A percentile compares a stretch with the other conserved stretches of the same genome.
Evolutionary conservation across 305 asterid genomes (phyloP).

Genomic region (Solanum aculeatissimum): DNA sequence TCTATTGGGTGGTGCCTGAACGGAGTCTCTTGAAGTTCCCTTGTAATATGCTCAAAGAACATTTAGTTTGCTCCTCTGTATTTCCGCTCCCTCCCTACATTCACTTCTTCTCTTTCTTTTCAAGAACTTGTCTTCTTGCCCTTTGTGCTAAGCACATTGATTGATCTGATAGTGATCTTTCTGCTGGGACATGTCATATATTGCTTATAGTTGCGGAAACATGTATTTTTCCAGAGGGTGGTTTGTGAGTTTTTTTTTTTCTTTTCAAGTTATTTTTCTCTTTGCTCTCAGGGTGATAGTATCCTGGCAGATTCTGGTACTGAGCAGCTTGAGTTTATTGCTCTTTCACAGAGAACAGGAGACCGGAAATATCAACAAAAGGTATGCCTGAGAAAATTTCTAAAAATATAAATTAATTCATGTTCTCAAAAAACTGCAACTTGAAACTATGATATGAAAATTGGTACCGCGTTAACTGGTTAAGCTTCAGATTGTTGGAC

Average conservation of each 20-base stretch:
- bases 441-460: background rate
- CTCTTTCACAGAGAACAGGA: slow-evolving; percentile 95
- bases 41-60: background rate
- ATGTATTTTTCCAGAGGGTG: background rate
- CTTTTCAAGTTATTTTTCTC: background rate
- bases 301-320: slow-evolving; percentile 96
- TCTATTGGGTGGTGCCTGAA: background rate
- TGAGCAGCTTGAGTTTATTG: slow-evolving; percentile 96
- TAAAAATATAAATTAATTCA: background rate
- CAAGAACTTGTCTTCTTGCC: background rate
- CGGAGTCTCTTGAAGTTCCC: background rate
- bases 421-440: background rate
- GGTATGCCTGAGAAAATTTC: slow-evolving; percentile 22
- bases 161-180: background rate
- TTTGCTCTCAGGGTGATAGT: slow-evolving; percentile 67
- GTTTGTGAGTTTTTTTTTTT: background rate
- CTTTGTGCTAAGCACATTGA: background rate
- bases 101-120: background rate
- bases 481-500: background rate
- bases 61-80: background rate
- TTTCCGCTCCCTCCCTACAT: background rate
- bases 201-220: background rate
- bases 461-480: background rate
- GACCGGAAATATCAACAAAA: slow-evolving; percentile 80
- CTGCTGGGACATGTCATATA: background rate